A percentile compares a stretch with the other conserved stretches of the same genome.
These are phyloP conservation scores for Aureobasidium namibiae DNA, from an alignment of 2,329 filamentous ascomycete species.

Conservation along the genomic window DNA sequence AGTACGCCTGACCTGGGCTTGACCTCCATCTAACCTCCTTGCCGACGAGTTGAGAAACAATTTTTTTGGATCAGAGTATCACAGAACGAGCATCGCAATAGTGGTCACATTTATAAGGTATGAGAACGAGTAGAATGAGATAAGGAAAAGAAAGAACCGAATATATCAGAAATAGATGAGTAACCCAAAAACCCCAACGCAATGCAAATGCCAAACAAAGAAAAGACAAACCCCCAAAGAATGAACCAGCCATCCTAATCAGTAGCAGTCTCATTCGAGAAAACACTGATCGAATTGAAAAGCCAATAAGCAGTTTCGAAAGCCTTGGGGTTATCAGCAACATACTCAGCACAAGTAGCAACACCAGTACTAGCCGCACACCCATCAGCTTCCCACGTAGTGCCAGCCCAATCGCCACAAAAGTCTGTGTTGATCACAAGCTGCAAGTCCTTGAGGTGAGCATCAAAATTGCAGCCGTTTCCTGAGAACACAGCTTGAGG, in stretches of 20 bases:
- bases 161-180: not conserved
- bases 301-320: slow-evolving; percentile 71
- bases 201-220: not conserved
- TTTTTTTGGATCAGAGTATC: too few species aligned
- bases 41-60: too few species aligned
- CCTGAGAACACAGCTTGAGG: slow-evolving; percentile 62
- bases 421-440: slow-evolving; percentile 78
- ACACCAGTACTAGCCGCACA: slow-evolving; percentile 51
- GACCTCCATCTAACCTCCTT: too few species aligned
- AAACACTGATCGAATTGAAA: slow-evolving; percentile 32
- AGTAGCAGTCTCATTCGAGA: not conserved
- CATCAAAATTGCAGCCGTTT: slow-evolving; percentile 58
- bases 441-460: slow-evolving; percentile 62
- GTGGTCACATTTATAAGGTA: too few species aligned
- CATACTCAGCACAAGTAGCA: slow-evolving; percentile 61
- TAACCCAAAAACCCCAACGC: not conserved
- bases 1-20: too few species aligned
- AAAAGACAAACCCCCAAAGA: not conserved
- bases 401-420: slow-evolving; percentile 80
- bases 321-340: slow-evolving; percentile 58
- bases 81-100: too few species aligned
- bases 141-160: not conserved
- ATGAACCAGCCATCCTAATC: not conserved
- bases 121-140: too few species aligned
- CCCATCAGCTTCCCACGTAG: slow-evolving; percentile 52